A percentile compares a stretch with the other conserved stretches of the same genome.
phyloP scores from a whole-genome alignment of 2,329 filamentous ascomycete species.

The Coniella lustricola region DNA sequence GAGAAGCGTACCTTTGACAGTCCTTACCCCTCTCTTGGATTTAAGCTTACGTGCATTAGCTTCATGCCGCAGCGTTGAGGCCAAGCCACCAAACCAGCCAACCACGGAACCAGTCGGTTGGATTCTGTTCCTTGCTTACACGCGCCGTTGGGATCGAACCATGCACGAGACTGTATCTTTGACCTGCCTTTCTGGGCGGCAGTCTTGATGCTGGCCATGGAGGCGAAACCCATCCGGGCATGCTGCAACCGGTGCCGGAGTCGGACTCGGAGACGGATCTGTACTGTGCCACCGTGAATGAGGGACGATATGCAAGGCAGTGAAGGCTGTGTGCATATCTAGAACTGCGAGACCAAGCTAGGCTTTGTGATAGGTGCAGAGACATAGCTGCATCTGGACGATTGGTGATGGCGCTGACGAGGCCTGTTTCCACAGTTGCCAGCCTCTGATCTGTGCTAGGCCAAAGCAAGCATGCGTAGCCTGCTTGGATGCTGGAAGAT shows the following conservation, averaged over 20 bases:
- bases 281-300: no score
- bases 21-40: background rate
- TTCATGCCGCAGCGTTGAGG: conserved; percentile 6
- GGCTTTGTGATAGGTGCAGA: background rate
- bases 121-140: conserved; percentile 15
- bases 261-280: no score
- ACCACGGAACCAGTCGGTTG: conserved; percentile 5
- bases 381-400: background rate
- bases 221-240: no score
- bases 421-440: conserved; percentile 1
- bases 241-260: no score
- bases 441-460: background rate
- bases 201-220: no score
- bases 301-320: no score
- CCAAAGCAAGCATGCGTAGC: background rate
- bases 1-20: no score
- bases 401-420: conserved; percentile 11
- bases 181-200: conserved; percentile 5
- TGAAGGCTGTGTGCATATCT: no score
- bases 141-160: background rate
- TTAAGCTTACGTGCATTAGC: conserved; percentile 14
- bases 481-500: background rate
- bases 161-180: background rate
- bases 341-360: no score
- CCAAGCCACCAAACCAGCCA: background rate